Conservation (phyloP, 1,284 basidiomycete species). For the Quambalaria eucalypti region DNA sequence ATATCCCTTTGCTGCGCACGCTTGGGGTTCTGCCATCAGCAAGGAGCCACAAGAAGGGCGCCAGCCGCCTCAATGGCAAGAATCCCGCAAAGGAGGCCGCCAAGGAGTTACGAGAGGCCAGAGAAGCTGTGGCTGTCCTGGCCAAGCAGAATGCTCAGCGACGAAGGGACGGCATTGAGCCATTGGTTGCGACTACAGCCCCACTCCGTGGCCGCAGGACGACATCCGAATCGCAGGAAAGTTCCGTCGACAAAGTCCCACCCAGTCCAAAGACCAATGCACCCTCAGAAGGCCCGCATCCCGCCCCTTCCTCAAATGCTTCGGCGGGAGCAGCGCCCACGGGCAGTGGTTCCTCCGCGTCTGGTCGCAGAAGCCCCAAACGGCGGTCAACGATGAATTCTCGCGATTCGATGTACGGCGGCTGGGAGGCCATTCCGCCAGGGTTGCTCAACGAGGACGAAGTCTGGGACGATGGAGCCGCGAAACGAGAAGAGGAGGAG, state of each 20-base stretch:
- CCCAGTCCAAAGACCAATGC: no score
- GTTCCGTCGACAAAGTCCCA: no score
- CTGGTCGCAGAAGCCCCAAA: conserved; percentile 50
- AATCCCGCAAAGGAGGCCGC: conserved; percentile 17
- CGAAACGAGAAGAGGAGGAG: neutral
- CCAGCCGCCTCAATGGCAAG: conserved; percentile 15
- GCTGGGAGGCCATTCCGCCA: conserved; percentile 60
- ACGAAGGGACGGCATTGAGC: conserved; percentile 4
- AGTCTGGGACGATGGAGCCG: conserved; percentile 23
- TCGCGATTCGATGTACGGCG: conserved; percentile 85
- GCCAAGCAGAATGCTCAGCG: conserved; percentile 38
- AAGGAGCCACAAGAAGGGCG: conserved; percentile 27
- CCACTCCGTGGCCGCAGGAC: neutral
- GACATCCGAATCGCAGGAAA: neutral
- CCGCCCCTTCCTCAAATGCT: no score
- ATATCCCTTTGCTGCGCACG: conserved; percentile 49
- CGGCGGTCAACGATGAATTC: conserved; percentile 88
- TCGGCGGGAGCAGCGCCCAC: no score
- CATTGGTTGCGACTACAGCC: neutral
- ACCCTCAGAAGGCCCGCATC: no score
- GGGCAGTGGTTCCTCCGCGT: neutral
- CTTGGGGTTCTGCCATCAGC: conserved; percentile 30
- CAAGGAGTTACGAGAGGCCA: conserved; percentile 39
- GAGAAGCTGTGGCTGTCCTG: conserved; percentile 36
- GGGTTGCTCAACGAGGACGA: conserved; percentile 39